These are phyloP conservation scores for Elsinoe australis DNA, from an alignment of 2,329 filamentous ascomycete species.

Conservation along the genomic window DNA sequence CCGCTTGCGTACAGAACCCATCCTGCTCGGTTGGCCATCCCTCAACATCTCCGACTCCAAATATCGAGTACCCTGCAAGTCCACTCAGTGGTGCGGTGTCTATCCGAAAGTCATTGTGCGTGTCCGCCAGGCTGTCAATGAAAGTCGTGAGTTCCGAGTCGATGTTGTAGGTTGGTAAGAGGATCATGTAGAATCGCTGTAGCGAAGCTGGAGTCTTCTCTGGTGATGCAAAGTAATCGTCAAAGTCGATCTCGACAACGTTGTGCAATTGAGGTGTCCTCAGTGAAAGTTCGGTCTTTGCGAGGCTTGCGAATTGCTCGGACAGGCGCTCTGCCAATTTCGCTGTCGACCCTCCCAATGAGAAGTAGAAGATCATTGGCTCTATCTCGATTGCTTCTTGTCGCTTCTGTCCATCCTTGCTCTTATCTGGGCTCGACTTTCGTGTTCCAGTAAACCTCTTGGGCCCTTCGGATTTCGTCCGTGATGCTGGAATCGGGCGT, in stretches of 20 bases:
- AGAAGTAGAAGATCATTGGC: slow-evolving; percentile 79
- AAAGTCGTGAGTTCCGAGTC: slow-evolving; percentile 86
- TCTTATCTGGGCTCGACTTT: slow-evolving; percentile 19
- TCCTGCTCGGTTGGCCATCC: slow-evolving; percentile 87
- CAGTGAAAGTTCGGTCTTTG: slow-evolving; percentile 28
- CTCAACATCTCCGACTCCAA: slow-evolving; percentile 85
- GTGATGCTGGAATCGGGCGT: background rate
- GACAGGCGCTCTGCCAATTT: slow-evolving; percentile 59
- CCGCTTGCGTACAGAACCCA: slow-evolving; percentile 88
- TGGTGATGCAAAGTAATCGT: slow-evolving; percentile 79
- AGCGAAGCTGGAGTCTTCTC: slow-evolving; percentile 47
- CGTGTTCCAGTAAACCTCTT: slow-evolving; percentile 27
- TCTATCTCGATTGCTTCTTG: slow-evolving; percentile 43
- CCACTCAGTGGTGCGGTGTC: slow-evolving; percentile 74
- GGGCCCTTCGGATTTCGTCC: slow-evolving; percentile 21
- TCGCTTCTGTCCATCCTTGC: slow-evolving; percentile 7
- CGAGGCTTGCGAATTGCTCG: slow-evolving; percentile 44
- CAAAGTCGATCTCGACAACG: slow-evolving; percentile 78
- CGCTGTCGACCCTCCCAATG: slow-evolving; percentile 76
- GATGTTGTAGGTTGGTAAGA: slow-evolving; percentile 90
- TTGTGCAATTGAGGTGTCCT: slow-evolving; percentile 62
- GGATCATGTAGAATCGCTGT: slow-evolving; percentile 67
- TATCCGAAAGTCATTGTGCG: slow-evolving; percentile 93
- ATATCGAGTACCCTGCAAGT: slow-evolving; percentile 81
- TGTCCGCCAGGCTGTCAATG: slow-evolving; percentile 79